phyloP scores from a whole-genome alignment of 352 stramenopile species.

The Pythium monospermum region DNA sequence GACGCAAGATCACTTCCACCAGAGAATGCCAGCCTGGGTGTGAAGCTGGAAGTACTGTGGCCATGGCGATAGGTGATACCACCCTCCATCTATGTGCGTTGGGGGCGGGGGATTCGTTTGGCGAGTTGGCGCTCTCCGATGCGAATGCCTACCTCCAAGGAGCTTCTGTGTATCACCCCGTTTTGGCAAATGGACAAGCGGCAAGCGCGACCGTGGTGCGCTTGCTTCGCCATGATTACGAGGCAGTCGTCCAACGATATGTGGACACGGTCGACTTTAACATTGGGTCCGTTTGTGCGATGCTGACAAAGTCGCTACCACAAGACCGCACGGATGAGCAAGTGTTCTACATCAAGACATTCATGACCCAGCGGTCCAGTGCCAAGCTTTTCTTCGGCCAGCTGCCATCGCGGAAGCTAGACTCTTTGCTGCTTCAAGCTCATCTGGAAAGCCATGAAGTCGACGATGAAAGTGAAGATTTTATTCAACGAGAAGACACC shows the following conservation, averaged over 20 bases:
- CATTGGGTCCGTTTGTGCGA: conserved; percentile 12
- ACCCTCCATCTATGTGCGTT: conserved; percentile 35
- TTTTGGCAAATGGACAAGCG: conserved; percentile 4
- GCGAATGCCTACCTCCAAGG: conserved; percentile 16
- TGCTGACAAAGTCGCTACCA: conserved; percentile 26
- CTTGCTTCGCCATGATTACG: conserved; percentile 29
- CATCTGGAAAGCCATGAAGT: conserved; percentile 25
- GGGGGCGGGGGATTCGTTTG: conserved; percentile 30
- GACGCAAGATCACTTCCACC: neutral
- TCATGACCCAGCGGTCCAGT: conserved; percentile 22
- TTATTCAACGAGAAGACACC: conserved; percentile 36
- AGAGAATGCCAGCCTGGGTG: conserved; percentile 12
- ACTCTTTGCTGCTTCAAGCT: conserved; percentile 28
- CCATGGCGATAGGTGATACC: neutral
- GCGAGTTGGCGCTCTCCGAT: conserved; percentile 21
- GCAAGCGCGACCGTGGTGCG: conserved; percentile 19
- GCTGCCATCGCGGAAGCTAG: conserved; percentile 26
- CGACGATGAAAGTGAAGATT: conserved; percentile 21
- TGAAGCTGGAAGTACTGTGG: conserved; percentile 5
- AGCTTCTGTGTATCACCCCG: conserved; percentile 29
- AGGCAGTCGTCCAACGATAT: conserved; percentile 14
- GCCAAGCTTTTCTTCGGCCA: conserved; percentile 39
- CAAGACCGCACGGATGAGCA: conserved; percentile 46
- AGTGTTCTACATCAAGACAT: conserved; percentile 27
- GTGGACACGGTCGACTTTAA: conserved; percentile 27